Conservation (phyloP, 148 eudicot species). For the Salicornia ramosissima region DNA sequence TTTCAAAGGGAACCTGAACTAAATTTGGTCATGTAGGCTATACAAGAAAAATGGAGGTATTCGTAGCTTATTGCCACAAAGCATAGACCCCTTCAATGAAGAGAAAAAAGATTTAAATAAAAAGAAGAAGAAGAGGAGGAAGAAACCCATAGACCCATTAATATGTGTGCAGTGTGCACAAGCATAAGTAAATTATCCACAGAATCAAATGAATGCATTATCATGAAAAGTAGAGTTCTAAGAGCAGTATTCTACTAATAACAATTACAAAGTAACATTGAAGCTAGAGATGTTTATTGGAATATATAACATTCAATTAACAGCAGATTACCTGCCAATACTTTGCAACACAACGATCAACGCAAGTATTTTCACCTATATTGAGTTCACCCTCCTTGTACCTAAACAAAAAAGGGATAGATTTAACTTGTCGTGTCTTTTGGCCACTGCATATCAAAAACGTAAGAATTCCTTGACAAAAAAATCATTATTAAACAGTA, state of each 20-base stretch:
- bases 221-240: not conserved
- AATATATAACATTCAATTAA: not conserved
- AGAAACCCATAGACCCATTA: not conserved
- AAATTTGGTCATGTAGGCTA: not conserved
- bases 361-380: constrained; percentile 74
- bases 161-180: too few species aligned
- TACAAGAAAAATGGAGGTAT: not conserved
- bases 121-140: not conserved
- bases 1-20: not conserved
- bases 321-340: constrained; percentile 58
- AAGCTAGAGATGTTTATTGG: not conserved
- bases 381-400: constrained; percentile 73
- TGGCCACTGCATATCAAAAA: not conserved
- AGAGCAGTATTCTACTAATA: too few species aligned
- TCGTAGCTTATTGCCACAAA: not conserved
- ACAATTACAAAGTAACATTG: not conserved
- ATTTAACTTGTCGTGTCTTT: not conserved
- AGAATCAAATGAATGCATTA: not conserved
- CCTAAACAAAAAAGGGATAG: constrained; percentile 29
- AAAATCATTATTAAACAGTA: not conserved
- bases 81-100: not conserved
- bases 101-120: not conserved
- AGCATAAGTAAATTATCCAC: too few species aligned
- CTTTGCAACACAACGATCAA: constrained; percentile 87
- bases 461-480: not conserved